phyloP scores from a whole-genome alignment of 148 eudicot species.

The Cornus florida region DNA sequence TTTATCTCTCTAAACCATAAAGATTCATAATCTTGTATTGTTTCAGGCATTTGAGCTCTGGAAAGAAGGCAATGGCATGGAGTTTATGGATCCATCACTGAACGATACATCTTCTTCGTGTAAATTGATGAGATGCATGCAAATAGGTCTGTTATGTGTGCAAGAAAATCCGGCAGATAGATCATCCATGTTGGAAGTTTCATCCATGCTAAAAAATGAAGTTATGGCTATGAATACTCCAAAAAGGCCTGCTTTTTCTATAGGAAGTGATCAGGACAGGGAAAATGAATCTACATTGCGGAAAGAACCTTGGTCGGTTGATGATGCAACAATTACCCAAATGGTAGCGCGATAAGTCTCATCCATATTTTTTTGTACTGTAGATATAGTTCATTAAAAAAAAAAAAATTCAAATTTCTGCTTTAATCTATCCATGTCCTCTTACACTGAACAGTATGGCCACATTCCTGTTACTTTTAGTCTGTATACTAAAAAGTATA shows the following conservation, averaged over 20 bases:
- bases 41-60: constrained; percentile 35
- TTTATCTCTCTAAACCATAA: no score
- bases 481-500: no score
- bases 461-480: no score
- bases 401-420: no score
- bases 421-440: no score
- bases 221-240: constrained; percentile 18
- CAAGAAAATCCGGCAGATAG: constrained; percentile 36
- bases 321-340: background rate
- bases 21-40: no score
- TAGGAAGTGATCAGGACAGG: background rate
- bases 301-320: background rate
- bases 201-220: constrained; percentile 37
- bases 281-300: background rate
- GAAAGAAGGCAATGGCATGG: constrained; percentile 20
- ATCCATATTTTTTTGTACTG: no score
- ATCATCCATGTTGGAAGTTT: constrained; percentile 44
- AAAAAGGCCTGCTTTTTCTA: constrained; percentile 32
- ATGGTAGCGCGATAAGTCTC: background rate
- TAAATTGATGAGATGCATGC: constrained; percentile 28
- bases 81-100: constrained; percentile 26
- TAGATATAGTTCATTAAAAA: no score
- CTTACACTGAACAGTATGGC: no score
- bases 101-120: constrained; percentile 16
- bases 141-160: constrained; percentile 34